Conservation (phyloP, 805 yeast species). For the Yarrowia sp. region DNA sequence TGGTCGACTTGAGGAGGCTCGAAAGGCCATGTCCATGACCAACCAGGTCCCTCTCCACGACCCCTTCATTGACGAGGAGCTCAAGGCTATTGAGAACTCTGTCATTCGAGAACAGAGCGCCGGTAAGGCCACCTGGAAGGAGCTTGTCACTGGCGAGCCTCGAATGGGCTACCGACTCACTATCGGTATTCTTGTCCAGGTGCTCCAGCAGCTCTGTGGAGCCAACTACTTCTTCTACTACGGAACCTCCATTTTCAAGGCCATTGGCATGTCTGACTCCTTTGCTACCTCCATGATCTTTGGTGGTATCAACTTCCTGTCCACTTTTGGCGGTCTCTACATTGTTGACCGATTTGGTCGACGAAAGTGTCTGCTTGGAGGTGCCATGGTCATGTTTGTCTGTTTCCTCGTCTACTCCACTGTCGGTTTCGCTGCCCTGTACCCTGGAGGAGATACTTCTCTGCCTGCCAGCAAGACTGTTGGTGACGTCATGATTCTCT, state of each 20-base stretch:
- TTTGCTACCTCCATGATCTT: slow-evolving; percentile 62
- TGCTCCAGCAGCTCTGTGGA: slow-evolving; percentile 69
- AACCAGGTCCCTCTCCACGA: slow-evolving; percentile 48
- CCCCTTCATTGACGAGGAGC: slow-evolving; percentile 49
- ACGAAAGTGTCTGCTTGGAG: slow-evolving; percentile 56
- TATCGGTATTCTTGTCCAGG: slow-evolving; percentile 45
- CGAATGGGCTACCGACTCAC: slow-evolving; percentile 49
- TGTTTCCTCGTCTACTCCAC: slow-evolving; percentile 61
- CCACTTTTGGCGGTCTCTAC: slow-evolving; percentile 58
- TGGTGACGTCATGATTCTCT: slow-evolving; percentile 62
- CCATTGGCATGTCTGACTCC: slow-evolving; percentile 56
- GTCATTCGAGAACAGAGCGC: slow-evolving; percentile 47
- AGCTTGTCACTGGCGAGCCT: slow-evolving; percentile 51
- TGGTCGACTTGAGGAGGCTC: slow-evolving; percentile 64
- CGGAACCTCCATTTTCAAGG: slow-evolving; percentile 63
- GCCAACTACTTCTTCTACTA: slow-evolving; percentile 72
- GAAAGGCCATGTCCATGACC: slow-evolving; percentile 60
- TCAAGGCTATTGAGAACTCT: slow-evolving; percentile 55
- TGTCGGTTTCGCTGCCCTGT: slow-evolving; percentile 54
- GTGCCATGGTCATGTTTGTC: slow-evolving; percentile 58
- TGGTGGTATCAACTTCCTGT: slow-evolving; percentile 60
- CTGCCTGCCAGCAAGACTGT: slow-evolving; percentile 50
- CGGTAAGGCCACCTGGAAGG: slow-evolving; percentile 60
- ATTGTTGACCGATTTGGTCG: slow-evolving; percentile 62
- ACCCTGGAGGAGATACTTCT: slow-evolving; percentile 49